phyloP scores from a whole-genome alignment of 2,329 filamentous ascomycete species.

The Microsporum canis region DNA sequence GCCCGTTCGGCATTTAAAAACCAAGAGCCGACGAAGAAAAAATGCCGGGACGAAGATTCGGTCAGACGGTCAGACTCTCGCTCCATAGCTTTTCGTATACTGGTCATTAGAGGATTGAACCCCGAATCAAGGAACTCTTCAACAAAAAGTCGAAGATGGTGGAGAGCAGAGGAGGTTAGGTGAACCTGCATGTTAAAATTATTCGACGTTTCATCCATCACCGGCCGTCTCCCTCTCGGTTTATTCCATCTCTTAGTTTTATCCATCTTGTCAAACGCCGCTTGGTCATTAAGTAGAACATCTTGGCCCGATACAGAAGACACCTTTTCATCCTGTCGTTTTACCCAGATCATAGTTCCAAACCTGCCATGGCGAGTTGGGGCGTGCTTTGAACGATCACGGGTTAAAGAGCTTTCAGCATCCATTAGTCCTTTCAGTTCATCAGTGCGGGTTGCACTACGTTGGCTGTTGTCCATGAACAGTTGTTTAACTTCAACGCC shows the following conservation, averaged over 20 bases:
- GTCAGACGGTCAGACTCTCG: slow-evolving; percentile 74
- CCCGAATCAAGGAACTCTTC: slow-evolving; percentile 89
- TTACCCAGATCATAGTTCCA: slow-evolving; percentile 94
- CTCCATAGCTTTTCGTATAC: slow-evolving; percentile 80
- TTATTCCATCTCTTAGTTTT: slow-evolving; percentile 82
- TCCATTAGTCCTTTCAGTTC: slow-evolving; percentile 65
- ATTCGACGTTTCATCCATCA: slow-evolving; percentile 47
- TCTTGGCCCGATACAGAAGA: slow-evolving; percentile 83
- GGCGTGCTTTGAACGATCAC: slow-evolving; percentile 62
- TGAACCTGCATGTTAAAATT: slow-evolving; percentile 66
- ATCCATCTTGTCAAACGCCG: slow-evolving; percentile 79
- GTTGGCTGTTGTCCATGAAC: slow-evolving; percentile 69
- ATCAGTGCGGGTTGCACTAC: slow-evolving; percentile 55
- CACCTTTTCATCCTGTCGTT: slow-evolving; percentile 71
- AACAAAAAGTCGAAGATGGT: slow-evolving; percentile 68
- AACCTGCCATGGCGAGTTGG: slow-evolving; percentile 87
- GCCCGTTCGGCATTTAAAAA: slow-evolving; percentile 77
- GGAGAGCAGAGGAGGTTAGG: slow-evolving; percentile 62
- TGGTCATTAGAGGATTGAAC: slow-evolving; percentile 82
- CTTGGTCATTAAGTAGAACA: slow-evolving; percentile 60
- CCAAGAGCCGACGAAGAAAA: slow-evolving; percentile 87
- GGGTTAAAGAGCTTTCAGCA: slow-evolving; percentile 74
- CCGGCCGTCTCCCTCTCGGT: slow-evolving; percentile 53
- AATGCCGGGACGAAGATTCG: slow-evolving; percentile 67
- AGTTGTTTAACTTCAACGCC: slow-evolving; percentile 73